Conservation (phyloP, 2,329 filamentous ascomycete genomes). For the Fonsecaea multimorphosa region DNA sequence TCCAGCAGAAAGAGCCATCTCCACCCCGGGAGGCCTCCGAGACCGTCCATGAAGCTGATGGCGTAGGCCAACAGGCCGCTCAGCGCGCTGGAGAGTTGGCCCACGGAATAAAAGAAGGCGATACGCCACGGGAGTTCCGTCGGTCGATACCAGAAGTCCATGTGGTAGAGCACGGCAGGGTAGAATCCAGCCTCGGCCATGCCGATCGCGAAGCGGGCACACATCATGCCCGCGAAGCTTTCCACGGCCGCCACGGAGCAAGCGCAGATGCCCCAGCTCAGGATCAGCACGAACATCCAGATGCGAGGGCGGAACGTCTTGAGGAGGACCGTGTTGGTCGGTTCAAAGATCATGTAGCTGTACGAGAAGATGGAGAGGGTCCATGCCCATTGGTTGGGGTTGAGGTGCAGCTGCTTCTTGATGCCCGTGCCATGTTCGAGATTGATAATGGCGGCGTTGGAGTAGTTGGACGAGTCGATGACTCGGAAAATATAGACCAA, state of each 20-base stretch:
- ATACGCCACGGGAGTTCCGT: conserved; percentile 63
- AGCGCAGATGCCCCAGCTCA: conserved; percentile 37
- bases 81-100: conserved; percentile 66
- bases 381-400: conserved; percentile 30
- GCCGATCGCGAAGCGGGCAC: conserved; percentile 42
- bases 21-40: conserved; percentile 63
- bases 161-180: conserved; percentile 58
- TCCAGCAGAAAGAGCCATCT: conserved; percentile 66
- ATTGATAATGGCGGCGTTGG: conserved; percentile 38
- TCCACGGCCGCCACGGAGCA: conserved; percentile 31
- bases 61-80: conserved; percentile 64
- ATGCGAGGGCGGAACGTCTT: conserved; percentile 29
- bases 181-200: conserved; percentile 57
- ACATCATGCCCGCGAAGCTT: conserved; percentile 36
- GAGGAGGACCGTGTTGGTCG: conserved; percentile 29
- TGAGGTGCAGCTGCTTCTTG: conserved; percentile 30
- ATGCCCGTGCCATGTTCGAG: conserved; percentile 35
- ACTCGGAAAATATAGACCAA: conserved; percentile 36
- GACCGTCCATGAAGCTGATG: conserved; percentile 64
- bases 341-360: conserved; percentile 34
- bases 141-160: conserved; percentile 71
- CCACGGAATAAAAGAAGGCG: conserved; percentile 64
- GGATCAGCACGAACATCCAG: conserved; percentile 33
- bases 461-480: conserved; percentile 37
- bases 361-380: conserved; percentile 33